Evolutionary conservation across 345 rosid species (phyloP).

Genomic region (Ceriops decandra): DNA sequence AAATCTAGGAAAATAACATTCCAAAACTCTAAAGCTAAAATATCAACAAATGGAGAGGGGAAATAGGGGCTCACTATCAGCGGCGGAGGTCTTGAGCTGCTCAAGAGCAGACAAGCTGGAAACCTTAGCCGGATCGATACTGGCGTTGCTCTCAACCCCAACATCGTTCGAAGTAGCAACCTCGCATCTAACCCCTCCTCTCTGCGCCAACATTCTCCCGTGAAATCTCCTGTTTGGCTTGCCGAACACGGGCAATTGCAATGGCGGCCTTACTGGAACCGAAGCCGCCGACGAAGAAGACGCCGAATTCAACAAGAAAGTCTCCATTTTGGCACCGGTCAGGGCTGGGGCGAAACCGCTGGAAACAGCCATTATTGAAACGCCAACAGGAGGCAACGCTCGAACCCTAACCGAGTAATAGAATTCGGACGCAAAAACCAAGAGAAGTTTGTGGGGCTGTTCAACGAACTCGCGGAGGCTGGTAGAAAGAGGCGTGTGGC

Average conservation of each 20-base stretch:
- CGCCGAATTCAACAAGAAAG: slow-evolving; percentile 22
- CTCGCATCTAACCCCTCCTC: slow-evolving; percentile 26
- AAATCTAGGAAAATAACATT: not conserved
- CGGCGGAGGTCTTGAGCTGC: slow-evolving; percentile 35
- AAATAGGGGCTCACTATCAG: slow-evolving; percentile 21
- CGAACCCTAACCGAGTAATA: not conserved
- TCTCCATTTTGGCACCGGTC: slow-evolving; percentile 27
- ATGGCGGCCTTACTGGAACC: slow-evolving; percentile 1
- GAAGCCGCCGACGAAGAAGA: slow-evolving; percentile 13
- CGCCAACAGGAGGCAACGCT: not conserved
- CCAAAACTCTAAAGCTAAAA: not conserved
- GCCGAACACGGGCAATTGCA: slow-evolving; percentile 4
- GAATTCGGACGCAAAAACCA: not conserved
- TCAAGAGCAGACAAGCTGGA: slow-evolving; percentile 34
- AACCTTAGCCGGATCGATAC: slow-evolving; percentile 15
- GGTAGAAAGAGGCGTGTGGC: slow-evolving; percentile 11
- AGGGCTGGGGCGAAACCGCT: slow-evolving; percentile 23
- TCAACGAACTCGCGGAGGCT: not conserved
- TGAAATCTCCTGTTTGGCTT: slow-evolving; percentile 4
- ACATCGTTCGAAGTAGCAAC: slow-evolving; percentile 17
- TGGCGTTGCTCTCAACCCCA: slow-evolving; percentile 6
- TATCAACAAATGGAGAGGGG: not conserved
- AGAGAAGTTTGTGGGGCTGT: not conserved
- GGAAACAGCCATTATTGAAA: slow-evolving; percentile 18
- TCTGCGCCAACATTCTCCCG: not conserved